Percentiles rank a stretch among this genome's conserved stretches.
Conservation (phyloP, 257 asterid genomes). For the Petunia axillaris region DNA sequence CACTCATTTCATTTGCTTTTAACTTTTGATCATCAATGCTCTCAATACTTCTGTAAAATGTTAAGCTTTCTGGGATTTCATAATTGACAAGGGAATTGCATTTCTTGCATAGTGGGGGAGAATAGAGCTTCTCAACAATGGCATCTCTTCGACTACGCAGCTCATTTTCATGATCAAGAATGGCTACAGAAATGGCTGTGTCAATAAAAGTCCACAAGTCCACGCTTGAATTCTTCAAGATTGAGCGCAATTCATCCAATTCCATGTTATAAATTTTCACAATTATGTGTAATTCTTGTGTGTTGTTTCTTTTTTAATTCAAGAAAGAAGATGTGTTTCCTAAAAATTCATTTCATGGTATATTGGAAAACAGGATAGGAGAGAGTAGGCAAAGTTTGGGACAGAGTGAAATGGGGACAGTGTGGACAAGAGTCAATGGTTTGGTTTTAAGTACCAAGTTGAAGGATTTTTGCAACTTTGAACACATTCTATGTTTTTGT, state of each 20-base stretch:
- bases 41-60: not conserved
- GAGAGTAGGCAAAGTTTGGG: not conserved
- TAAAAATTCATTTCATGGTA: too few species aligned
- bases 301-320: not conserved
- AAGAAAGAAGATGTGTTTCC: not conserved
- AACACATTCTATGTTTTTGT: slow-evolving; percentile 18
- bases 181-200: slow-evolving; percentile 50
- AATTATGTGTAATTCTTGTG: not conserved
- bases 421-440: not conserved
- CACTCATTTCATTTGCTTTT: not conserved
- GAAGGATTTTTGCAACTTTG: not conserved
- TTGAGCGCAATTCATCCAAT: slow-evolving; percentile 49
- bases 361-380: not conserved
- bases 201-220: slow-evolving; percentile 63
- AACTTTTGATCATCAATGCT: not conserved
- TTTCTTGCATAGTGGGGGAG: slow-evolving; percentile 31
- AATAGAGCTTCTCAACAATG: slow-evolving; percentile 51
- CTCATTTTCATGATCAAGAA: slow-evolving; percentile 46
- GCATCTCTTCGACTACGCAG: slow-evolving; percentile 48
- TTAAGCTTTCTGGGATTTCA: not conserved
- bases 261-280: slow-evolving; percentile 37
- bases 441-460: not conserved
- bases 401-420: not conserved
- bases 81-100: slow-evolving; percentile 18
- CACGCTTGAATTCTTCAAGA: slow-evolving; percentile 49